Base-by-base conservation (phyloP, 1,139 yeast genomes). In the Geotrichum australiense region DNA sequence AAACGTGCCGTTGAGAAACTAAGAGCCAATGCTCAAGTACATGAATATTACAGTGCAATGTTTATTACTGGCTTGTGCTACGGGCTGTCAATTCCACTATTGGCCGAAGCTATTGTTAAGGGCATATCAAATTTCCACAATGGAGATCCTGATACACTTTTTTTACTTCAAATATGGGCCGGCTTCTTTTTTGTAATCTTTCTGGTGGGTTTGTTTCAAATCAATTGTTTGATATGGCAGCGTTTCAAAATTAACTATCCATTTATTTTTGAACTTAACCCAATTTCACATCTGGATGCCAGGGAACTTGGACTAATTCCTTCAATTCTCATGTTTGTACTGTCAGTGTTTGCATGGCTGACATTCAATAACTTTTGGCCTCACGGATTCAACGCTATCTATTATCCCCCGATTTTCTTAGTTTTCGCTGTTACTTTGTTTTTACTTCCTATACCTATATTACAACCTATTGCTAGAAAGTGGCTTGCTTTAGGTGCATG, bases 221-320 rank as follows among this genome's bases (percentile, higher is more conserved):
- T 83, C 29, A 79, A 84, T 57, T 76, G 93, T 57, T 64, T 69
- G 45, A 76, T 82, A 4, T 91, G 95, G 87, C 73, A 78, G 22
- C 59, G 63, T 39, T 80, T 66, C 62, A 83, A 83, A 55, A 81
- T 91, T 55, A 91, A 89, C 60, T 91, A 91, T 60, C 82, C 82
- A 54, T 89, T 91, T 56, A 87, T 91, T 49, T 89, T 91, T 66
- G 98, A 91, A 63, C 81, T 87, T 52, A 78, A 85, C 54, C 74
- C 80, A 37, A 72, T 80, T 25, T 74, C 79, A 18, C 78, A 81
- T n/a, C 62, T 86, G 37, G 78, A 83, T 53, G 78, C 66, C 53
- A 71, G 73, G 44, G 85, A 86, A 57, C 80, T 68, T 52, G 66
- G 79, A 39, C 67, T 80, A 12, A 52, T 85, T 16, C 85, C 94